Conservation (phyloP, 2,329 filamentous ascomycete species). For the Colletotrichum incanum region DNA sequence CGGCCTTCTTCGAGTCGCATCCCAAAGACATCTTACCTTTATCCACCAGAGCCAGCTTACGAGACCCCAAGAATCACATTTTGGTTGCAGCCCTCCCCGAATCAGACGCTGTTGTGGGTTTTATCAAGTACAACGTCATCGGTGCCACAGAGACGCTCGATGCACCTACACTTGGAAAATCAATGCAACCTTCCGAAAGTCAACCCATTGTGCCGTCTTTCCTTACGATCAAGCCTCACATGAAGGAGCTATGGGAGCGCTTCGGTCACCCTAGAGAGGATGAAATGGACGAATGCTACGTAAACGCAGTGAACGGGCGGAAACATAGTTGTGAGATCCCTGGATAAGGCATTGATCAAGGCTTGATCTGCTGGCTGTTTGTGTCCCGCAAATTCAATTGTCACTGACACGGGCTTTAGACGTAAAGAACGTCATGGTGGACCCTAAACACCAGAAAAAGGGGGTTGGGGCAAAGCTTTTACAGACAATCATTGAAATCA, state of each 20-base stretch:
- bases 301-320: constrained; percentile 40
- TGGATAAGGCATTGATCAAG: constrained; percentile 8
- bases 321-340: constrained; percentile 44
- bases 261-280: constrained; percentile 41
- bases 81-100: constrained; percentile 33
- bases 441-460: constrained; percentile 45
- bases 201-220: constrained; percentile 26
- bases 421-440: constrained; percentile 46
- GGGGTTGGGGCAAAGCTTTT: constrained; percentile 44
- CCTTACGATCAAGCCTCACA: constrained; percentile 40
- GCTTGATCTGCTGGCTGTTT: background rate
- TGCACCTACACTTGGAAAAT: background rate
- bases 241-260: constrained; percentile 46
- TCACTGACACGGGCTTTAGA: constrained; percentile 32
- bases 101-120: constrained; percentile 35
- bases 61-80: constrained; percentile 26
- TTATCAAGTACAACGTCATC: constrained; percentile 36
- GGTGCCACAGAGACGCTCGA: constrained; percentile 21
- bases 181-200: background rate
- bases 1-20: constrained; percentile 40
- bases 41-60: constrained; percentile 27
- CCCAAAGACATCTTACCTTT: constrained; percentile 37
- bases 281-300: constrained; percentile 45
- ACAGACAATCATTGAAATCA: constrained; percentile 17
- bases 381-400: background rate